These are phyloP conservation scores for Poronia punctata DNA, from an alignment of 495 filamentous ascomycete species.

Conservation along the genomic window DNA sequence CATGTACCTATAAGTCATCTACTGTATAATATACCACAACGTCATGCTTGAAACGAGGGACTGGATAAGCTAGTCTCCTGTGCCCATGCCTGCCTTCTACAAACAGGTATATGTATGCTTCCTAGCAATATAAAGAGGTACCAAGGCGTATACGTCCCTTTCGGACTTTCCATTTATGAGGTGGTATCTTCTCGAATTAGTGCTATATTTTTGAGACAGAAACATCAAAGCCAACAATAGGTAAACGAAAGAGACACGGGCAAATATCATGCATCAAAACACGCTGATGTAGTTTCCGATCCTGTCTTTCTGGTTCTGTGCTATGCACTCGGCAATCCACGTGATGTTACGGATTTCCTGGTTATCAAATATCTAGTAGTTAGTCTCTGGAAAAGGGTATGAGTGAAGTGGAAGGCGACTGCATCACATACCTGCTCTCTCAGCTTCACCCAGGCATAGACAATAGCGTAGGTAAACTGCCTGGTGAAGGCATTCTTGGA, in stretches of 20 bases:
- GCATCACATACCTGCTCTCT: slow-evolving; percentile 76
- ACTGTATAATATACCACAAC: slow-evolving; percentile 20
- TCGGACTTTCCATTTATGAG: slow-evolving; percentile 5
- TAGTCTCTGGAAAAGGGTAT: slow-evolving; percentile 1
- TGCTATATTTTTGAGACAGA: slow-evolving; percentile 10
- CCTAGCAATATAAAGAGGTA: too few species aligned
- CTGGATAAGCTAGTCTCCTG: neutral
- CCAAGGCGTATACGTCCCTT: too few species aligned
- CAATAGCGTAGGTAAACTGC: slow-evolving; percentile 91
- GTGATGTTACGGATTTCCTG: slow-evolving; percentile 99
- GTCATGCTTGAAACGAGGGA: slow-evolving; percentile 6
- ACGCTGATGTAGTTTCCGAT: slow-evolving; percentile 99
- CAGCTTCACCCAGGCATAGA: slow-evolving; percentile 97
- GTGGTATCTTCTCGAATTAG: slow-evolving; percentile 13
- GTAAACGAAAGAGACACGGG: slow-evolving; percentile 1
- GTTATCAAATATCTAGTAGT: too few species aligned
- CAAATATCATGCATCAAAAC: slow-evolving; percentile 43
- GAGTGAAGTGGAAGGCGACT: neutral
- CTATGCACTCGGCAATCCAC: slow-evolving; percentile 99
- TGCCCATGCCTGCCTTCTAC: slow-evolving; percentile 7
- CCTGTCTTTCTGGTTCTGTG: slow-evolving; percentile 98
- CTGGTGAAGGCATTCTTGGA: slow-evolving; percentile 89
- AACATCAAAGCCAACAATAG: slow-evolving; percentile 1
- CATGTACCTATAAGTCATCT: slow-evolving; percentile 14
- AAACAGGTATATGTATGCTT: too few species aligned